These are phyloP conservation scores for Taiozyma sp. DNA, from an alignment of 1,139 yeast genomes.

Conservation along the genomic window DNA sequence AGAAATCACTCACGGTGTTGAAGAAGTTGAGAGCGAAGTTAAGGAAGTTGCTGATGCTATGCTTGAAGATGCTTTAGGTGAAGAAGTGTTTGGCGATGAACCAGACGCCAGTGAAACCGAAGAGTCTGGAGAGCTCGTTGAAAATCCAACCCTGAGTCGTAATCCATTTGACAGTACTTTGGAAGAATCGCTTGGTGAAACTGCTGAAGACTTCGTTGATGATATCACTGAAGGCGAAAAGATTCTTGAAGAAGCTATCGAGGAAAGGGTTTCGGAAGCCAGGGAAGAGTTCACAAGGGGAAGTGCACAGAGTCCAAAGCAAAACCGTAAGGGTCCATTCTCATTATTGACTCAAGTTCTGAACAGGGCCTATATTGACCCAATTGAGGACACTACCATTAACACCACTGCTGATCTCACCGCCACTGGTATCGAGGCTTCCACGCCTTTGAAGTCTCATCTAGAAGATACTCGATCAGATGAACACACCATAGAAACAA, in stretches of 20 bases:
- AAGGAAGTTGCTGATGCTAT: not conserved
- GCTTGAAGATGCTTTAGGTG: slow-evolving; percentile 1
- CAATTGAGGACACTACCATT: not conserved
- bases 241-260: not conserved
- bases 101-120: not conserved
- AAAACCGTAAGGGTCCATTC: not conserved
- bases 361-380: not conserved
- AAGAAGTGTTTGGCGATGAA: not conserved
- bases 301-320: not conserved
- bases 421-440: not conserved
- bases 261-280: not conserved
- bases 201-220: slow-evolving; percentile 5
- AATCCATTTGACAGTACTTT: not conserved
- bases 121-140: not conserved
- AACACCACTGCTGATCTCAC: not conserved
- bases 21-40: not conserved
- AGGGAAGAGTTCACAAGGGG: not conserved
- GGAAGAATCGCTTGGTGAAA: slow-evolving; percentile 6
- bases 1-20: not conserved
- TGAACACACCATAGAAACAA: not conserved
- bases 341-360: not conserved
- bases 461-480: not conserved
- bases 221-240: slow-evolving; percentile 2
- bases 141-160: not conserved
- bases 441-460: not conserved